Evolutionary conservation across 352 stramenopile genomes (phyloP), one percentile per base, ranked within the genome.

Genomic region (Phytophthora rubi): DNA sequence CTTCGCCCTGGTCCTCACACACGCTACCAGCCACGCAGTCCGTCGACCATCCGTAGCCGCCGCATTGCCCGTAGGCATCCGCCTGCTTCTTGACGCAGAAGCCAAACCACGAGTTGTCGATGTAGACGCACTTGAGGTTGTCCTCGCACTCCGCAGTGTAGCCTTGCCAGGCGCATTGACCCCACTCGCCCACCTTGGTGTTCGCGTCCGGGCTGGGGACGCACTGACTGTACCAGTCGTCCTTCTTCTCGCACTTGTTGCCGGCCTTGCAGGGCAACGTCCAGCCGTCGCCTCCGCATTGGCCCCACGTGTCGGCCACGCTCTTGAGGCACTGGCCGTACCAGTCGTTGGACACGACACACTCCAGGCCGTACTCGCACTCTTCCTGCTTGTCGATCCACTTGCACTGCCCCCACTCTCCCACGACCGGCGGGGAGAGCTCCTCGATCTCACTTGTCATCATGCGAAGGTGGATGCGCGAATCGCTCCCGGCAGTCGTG

Each of bases 211-310:
- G 37, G 23, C 48, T 70, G 35, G 60, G 61, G 7, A 62, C 57
- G 39, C 70, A 77, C 49, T 74, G 59, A n/a, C 54, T 71, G 59
- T 71, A 74, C 48, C 51, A 71, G 39, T 73, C 55, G 59, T 77
- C 61, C 32, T 66, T 53, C 60, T 74, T 71, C 60, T 64, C 49
- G 56, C 70, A 77, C 33, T 30, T 55, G 48, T 23, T 44, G 60
- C 65, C 65, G 32, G 56, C 42, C 32, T 32, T 55, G 55, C 65
- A 77, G 48, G 45, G 32, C 30, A 58, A 51, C n/a, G 42, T 65
- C 70, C 65, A 77, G 16, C 48, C 48, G 28, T 69, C 49, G 66
- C 70, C 65, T 37, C 55, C 70, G 60, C 70, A 77, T 66, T 77
- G 70, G 4, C 62, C 61, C 54, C 67, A 73, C 12, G 59, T 59